phyloP scores from a whole-genome alignment of 768 basidiomycete genomes.

The Agrocybe chaxingu region DNA sequence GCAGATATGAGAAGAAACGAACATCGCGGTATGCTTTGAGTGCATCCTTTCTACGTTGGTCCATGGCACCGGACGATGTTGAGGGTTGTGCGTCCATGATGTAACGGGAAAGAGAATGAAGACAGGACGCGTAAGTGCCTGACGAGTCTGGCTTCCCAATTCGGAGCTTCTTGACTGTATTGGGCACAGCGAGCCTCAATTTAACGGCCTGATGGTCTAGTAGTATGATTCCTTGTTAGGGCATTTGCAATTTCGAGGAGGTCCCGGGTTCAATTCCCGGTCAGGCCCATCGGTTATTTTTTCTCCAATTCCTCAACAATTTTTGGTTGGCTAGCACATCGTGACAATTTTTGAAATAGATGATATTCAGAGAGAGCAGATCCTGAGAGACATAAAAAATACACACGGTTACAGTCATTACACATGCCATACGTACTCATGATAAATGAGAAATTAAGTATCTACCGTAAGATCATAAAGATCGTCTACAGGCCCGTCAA shows the following conservation, averaged over 20 bases:
- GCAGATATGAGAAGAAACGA: constrained; percentile 7
- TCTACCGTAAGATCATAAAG: no score
- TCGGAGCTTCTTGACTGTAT: neutral
- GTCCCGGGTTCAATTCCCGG: constrained; percentile 89
- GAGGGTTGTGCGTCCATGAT: constrained; percentile 46
- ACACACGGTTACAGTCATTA: no score
- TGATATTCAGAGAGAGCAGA: no score
- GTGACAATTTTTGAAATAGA: no score
- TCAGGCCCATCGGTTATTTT: constrained; percentile 46
- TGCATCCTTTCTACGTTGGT: constrained; percentile 70
- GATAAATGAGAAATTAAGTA: no score
- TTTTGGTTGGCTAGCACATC: no score
- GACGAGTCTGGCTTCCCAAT: constrained; percentile 27
- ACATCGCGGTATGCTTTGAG: constrained; percentile 79
- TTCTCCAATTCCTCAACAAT: constrained; percentile 1
- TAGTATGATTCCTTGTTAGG: constrained; percentile 66
- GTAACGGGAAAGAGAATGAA: constrained; percentile 16
- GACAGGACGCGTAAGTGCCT: constrained; percentile 35
- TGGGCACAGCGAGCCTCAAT: neutral
- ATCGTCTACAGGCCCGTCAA: no score
- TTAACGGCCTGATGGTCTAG: constrained; percentile 48
- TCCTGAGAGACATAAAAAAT: no score
- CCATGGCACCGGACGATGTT: constrained; percentile 59
- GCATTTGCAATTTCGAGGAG: constrained; percentile 54
- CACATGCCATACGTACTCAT: no score